Conservation (phyloP, 1,284 basidiomycete genomes). For the Cryptococcus depauperatus region DNA sequence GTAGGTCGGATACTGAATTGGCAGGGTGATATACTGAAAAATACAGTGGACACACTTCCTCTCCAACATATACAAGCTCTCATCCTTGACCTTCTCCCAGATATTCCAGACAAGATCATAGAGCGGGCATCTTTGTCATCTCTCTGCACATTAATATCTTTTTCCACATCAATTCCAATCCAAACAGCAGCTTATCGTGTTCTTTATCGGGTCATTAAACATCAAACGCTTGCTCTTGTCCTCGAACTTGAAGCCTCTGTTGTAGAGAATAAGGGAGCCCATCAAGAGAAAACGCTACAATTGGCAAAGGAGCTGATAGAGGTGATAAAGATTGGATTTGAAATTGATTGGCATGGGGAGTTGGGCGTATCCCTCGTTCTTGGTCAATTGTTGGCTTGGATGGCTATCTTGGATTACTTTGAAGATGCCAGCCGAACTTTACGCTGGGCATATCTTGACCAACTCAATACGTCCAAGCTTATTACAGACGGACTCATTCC, state of each 20-base stretch:
- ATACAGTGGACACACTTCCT: slow-evolving; percentile 45
- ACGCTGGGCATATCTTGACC: slow-evolving; percentile 63
- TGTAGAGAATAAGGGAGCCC: slow-evolving; percentile 40
- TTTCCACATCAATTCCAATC: slow-evolving; percentile 26
- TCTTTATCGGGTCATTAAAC: slow-evolving; percentile 27
- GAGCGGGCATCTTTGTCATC: slow-evolving; percentile 46
- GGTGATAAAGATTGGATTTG: slow-evolving; percentile 53
- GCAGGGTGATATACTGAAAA: background rate
- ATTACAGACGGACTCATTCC: slow-evolving; percentile 65
- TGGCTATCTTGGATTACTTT: slow-evolving; percentile 81
- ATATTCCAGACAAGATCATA: slow-evolving; percentile 58
- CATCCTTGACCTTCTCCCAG: slow-evolving; percentile 59
- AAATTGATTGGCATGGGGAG: slow-evolving; percentile 42
- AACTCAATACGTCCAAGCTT: slow-evolving; percentile 64
- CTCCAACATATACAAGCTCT: slow-evolving; percentile 60
- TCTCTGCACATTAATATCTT: slow-evolving; percentile 29
- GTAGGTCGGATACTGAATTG: background rate
- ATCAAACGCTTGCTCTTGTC: slow-evolving; percentile 52
- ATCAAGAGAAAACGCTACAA: slow-evolving; percentile 42
- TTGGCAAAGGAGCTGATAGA: slow-evolving; percentile 61
- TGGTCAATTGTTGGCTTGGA: slow-evolving; percentile 71
- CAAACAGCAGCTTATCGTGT: slow-evolving; percentile 38
- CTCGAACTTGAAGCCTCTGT: slow-evolving; percentile 62
- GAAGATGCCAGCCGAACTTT: slow-evolving; percentile 55
- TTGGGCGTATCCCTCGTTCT: slow-evolving; percentile 39